A percentile compares a stretch with the other conserved stretches of the same genome.
These are phyloP conservation scores for Dendrobium chrysotoxum DNA, from an alignment of 106 monocot species.

Conservation along the genomic window DNA sequence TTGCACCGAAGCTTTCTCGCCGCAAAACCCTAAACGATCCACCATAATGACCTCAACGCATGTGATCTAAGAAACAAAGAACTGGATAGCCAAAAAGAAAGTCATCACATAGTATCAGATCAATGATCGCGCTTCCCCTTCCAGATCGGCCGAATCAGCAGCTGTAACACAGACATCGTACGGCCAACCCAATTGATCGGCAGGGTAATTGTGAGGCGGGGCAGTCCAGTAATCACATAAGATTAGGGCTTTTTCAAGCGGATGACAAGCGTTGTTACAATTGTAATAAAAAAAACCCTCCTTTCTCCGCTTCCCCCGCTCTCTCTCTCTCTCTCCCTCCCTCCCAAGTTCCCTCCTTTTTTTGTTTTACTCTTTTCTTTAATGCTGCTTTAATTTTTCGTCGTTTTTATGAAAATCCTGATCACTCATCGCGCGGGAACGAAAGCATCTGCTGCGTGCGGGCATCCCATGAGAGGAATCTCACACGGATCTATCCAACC, in stretches of 20 bases:
- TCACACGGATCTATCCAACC: background rate
- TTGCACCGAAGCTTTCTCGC: background rate
- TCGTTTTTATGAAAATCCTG: background rate
- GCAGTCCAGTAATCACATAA: background rate
- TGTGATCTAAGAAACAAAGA: background rate
- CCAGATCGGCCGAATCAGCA: background rate
- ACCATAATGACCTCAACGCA: background rate
- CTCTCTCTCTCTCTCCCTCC: background rate
- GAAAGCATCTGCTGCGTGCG: background rate
- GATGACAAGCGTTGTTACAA: background rate
- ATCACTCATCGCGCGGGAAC: background rate
- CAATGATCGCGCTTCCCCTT: background rate
- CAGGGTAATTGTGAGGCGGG: background rate
- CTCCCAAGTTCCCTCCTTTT: too few species aligned
- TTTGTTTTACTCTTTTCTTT: background rate
- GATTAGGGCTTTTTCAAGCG: slow-evolving; percentile 5
- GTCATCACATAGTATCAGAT: background rate
- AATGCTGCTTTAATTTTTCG: background rate
- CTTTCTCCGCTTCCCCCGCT: background rate
- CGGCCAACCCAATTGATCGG: background rate
- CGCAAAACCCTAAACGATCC: slow-evolving; percentile 8
- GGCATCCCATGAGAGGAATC: background rate
- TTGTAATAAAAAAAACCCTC: background rate
- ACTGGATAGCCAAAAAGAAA: background rate
- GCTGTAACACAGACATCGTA: background rate